A percentile compares a stretch with the other conserved stretches of the same genome.
phyloP scores from a whole-genome alignment of 768 basidiomycete species.

The Xerocomellus intermedius region DNA sequence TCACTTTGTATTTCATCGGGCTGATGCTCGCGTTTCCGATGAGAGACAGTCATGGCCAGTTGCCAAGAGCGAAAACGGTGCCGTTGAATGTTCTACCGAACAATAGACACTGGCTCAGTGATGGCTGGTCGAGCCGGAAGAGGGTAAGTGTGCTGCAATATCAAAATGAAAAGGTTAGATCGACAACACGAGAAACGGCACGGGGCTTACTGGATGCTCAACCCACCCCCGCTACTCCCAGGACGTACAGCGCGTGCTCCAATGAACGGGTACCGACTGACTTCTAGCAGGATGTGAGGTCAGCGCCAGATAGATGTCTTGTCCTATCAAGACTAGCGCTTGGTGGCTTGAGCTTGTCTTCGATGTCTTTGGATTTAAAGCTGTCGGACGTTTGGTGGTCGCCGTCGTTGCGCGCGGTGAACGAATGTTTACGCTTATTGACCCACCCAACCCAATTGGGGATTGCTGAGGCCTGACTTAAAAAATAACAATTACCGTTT shows the following conservation, averaged over 20 bases:
- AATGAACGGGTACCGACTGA: neutral
- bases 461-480: neutral
- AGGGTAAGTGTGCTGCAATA: neutral
- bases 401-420: slow-evolving; percentile 11
- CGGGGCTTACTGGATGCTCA: neutral
- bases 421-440: slow-evolving; percentile 15
- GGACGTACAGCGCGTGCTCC: neutral
- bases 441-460: neutral
- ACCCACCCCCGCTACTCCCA: neutral
- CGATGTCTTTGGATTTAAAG: neutral
- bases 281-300: neutral
- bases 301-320: neutral
- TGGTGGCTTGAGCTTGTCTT: neutral
- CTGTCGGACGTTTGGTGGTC: neutral
- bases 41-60: slow-evolving; percentile 58
- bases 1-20: slow-evolving; percentile 66
- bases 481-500: too few relatives aligned
- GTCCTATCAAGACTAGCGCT: neutral
- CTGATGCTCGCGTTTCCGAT: slow-evolving; percentile 61
- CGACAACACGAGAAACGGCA: neutral
- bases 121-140: neutral
- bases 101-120: neutral
- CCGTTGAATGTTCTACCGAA: neutral
- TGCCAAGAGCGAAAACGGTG: neutral
- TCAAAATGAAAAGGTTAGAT: neutral